Conservation (phyloP, 306 rosid genomes). For the Parietaria judaica region DNA sequence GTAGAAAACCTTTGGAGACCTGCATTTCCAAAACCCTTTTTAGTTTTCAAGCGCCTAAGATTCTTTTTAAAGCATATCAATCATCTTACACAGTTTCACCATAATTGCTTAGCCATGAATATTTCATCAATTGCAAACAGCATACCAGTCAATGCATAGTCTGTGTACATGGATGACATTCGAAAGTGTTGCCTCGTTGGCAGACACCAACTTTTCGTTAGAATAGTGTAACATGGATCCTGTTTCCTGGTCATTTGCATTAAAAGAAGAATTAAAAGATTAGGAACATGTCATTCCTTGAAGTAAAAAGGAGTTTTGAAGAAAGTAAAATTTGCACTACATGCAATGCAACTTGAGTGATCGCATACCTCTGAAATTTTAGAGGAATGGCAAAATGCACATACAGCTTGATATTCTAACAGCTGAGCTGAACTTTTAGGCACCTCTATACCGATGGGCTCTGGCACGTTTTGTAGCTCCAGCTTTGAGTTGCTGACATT, state of each 20-base stretch:
- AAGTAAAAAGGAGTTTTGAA: neutral
- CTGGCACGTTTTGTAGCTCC: neutral
- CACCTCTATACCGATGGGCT: conserved; percentile 7
- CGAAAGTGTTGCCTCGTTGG: conserved; percentile 45
- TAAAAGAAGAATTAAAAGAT: conserved; percentile 1
- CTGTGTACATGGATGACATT: conserved; percentile 71
- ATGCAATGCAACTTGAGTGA: neutral
- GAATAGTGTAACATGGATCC: conserved; percentile 75
- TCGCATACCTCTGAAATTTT: conserved; percentile 51
- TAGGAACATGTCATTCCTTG: neutral
- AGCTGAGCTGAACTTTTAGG: conserved; percentile 17
- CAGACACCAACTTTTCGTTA: conserved; percentile 43
- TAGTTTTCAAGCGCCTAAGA: neutral
- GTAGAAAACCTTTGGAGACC: conserved; percentile 89
- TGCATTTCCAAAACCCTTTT: conserved; percentile 30
- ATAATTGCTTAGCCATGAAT: neutral
- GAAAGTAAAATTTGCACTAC: neutral
- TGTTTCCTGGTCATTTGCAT: conserved; percentile 41
- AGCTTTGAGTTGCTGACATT: conserved; percentile 15
- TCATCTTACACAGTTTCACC: neutral
- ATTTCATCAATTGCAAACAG: neutral
- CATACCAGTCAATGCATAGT: conserved; percentile 73
- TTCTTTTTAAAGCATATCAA: neutral
- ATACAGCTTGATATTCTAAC: conserved; percentile 22
- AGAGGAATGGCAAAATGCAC: conserved; percentile 86